phyloP scores from a whole-genome alignment of 192 early-diverging fungal species.

The Pecoramyces ruminantium region DNA sequence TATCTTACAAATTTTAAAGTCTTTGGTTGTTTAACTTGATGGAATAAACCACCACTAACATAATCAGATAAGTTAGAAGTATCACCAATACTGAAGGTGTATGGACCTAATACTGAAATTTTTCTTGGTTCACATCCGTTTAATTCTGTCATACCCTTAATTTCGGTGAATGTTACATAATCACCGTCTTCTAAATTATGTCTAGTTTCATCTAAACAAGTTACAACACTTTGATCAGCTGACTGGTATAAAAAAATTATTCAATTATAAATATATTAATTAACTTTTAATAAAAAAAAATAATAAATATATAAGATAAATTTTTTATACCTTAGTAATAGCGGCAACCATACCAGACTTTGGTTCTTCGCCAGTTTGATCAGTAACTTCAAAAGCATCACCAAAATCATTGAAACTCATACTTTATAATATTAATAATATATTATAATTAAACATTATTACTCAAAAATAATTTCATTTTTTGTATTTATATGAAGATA shows the following conservation, averaged over 20 bases:
- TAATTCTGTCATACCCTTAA: conserved; percentile 81
- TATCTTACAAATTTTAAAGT: conserved; percentile 58
- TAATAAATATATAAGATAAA: too few species aligned
- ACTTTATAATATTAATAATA: too few species aligned
- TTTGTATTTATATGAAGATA: too few species aligned
- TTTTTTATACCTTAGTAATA: conserved; percentile 25
- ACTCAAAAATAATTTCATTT: too few species aligned
- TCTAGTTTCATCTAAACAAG: conserved; percentile 87
- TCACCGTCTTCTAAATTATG: conserved; percentile 98
- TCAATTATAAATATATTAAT: too few species aligned
- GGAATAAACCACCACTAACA: conserved; percentile 73
- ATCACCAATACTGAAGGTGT: conserved; percentile 94
- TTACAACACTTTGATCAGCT: conserved; percentile 70
- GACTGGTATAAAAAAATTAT: conserved; percentile 11
- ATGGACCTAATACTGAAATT: conserved; percentile 80
- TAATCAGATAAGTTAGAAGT: conserved; percentile 59
- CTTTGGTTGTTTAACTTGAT: conserved; percentile 88
- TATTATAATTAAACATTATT: neutral
- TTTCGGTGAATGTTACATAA: conserved; percentile 80
- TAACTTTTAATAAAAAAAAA: too few species aligned
- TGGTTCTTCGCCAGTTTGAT: conserved; percentile 85
- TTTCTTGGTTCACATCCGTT: conserved; percentile 63
- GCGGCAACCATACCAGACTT: conserved; percentile 82
- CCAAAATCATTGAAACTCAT: conserved; percentile 94
- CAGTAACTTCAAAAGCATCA: conserved; percentile 60